These are phyloP conservation scores for Rhizophlyctis rosea DNA, from an alignment of 192 early-diverging fungal species.

Conservation along the genomic window DNA sequence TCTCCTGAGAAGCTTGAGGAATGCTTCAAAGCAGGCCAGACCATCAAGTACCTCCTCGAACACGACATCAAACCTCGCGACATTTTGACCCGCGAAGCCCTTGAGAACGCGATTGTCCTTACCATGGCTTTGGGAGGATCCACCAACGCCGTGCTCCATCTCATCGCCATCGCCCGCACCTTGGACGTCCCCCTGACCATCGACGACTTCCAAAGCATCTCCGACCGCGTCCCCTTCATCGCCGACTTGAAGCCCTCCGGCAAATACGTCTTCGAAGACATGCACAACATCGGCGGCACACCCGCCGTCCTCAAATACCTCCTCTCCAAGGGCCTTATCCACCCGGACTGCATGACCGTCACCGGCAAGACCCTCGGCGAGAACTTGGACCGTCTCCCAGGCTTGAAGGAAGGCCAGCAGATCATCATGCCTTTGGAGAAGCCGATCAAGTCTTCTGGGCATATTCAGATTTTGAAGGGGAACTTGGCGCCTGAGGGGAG, in stretches of 20 bases:
- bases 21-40: conserved; percentile 77
- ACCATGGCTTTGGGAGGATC: conserved; percentile 95
- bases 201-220: conserved; percentile 93
- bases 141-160: conserved; percentile 95
- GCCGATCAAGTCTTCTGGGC: conserved; percentile 93
- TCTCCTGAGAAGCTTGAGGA: conserved; percentile 86
- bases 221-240: conserved; percentile 87
- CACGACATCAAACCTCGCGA: conserved; percentile 90
- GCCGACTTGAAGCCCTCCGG: conserved; percentile 98
- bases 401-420: conserved; percentile 77
- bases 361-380: conserved; percentile 96
- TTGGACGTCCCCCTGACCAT: conserved; percentile 80
- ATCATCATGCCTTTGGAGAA: conserved; percentile 76
- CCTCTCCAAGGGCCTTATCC: conserved; percentile 73
- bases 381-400: conserved; percentile 78
- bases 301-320: conserved; percentile 95
- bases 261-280: conserved; percentile 97
- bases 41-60: conserved; percentile 87
- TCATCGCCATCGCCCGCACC: conserved; percentile 85
- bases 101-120: conserved; percentile 94
- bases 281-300: conserved; percentile 88
- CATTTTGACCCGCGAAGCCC: conserved; percentile 92
- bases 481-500: conserved; percentile 93
- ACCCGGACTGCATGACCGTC: conserved; percentile 90
- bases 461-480: conserved; percentile 92